A percentile compares a stretch with the other conserved stretches of the same genome.
Conservation (phyloP, 495 filamentous ascomycete species). For the Cercophora samala region DNA sequence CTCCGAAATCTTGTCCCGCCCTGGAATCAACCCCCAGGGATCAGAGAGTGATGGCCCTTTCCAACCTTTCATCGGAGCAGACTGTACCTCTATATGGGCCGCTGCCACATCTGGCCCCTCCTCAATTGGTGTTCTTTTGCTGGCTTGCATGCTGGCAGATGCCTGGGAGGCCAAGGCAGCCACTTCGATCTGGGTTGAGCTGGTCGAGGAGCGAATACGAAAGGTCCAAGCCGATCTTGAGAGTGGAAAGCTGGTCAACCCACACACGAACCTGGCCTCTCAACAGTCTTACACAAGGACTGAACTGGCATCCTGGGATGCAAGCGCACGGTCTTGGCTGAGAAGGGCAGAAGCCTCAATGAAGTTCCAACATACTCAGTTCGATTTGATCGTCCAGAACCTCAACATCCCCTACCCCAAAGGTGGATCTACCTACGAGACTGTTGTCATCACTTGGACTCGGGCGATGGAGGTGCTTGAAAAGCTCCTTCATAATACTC, state of each 20-base stretch:
- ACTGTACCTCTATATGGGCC: conserved; percentile 1
- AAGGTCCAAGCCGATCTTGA: not conserved
- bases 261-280: not conserved
- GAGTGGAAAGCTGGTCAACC: not conserved
- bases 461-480: conserved; percentile 1
- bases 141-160: conserved; percentile 3
- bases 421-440: not conserved
- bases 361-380: not conserved
- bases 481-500: not conserved
- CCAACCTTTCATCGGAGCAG: not conserved
- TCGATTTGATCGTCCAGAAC: not conserved
- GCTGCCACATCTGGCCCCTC: not conserved
- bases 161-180: not conserved
- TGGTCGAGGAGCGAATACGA: not conserved
- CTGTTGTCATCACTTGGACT: not conserved
- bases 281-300: not conserved
- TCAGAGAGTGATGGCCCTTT: not conserved
- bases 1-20: not conserved
- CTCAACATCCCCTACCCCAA: not conserved
- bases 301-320: not conserved
- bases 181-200: not conserved
- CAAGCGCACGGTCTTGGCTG: not conserved
- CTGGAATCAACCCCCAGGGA: not conserved
- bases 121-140: not conserved
- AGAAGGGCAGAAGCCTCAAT: not conserved